Evolutionary conservation across 129 eudicot species (phyloP).

Genomic region (Pittosporum tobira): DNA sequence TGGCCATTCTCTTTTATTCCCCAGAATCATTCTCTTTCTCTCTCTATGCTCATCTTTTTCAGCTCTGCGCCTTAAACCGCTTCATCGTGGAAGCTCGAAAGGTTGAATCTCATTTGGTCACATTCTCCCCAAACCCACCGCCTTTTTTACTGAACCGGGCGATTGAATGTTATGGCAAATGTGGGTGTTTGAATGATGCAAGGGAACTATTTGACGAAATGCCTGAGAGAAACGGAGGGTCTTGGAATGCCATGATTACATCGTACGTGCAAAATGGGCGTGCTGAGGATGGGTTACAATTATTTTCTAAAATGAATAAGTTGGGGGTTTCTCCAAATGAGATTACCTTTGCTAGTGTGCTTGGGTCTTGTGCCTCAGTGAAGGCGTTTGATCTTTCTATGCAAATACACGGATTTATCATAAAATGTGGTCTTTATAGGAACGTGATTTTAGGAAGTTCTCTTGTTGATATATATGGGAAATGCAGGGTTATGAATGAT

Average conservation of each 20-base stretch:
- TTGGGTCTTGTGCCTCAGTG: conserved; percentile 47
- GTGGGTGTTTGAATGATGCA: conserved; percentile 65
- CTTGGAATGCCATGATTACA: conserved; percentile 73
- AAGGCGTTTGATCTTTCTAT: conserved; percentile 34
- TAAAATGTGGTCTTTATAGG: conserved; percentile 48
- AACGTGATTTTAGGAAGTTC: conserved; percentile 69
- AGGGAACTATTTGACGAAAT: conserved; percentile 83
- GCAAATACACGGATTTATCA: conserved; percentile 46
- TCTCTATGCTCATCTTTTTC: conserved; percentile 57
- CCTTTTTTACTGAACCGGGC: conserved; percentile 61
- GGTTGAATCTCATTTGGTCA: conserved; percentile 63
- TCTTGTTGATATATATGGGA: conserved; percentile 72
- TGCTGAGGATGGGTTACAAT: conserved; percentile 30
- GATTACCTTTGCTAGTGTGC: conserved; percentile 63
- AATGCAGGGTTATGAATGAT: conserved; percentile 46
- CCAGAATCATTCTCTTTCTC: conserved; percentile 40
- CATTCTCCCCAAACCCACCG: conserved; percentile 49
- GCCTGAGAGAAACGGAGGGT: conserved; percentile 75
- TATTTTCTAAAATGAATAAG: conserved; percentile 42
- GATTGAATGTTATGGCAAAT: conserved; percentile 59
- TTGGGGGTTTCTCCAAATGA: conserved; percentile 44
- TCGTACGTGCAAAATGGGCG: conserved; percentile 38
- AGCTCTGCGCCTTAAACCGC: conserved; percentile 39
- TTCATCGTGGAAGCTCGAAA: conserved; percentile 67
- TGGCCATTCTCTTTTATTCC: conserved; percentile 56